A percentile compares a stretch with the other conserved stretches of the same genome.
Evolutionary conservation across 2,329 filamentous ascomycete species (phyloP).

Genomic region (Diaporthe helianthi): DNA sequence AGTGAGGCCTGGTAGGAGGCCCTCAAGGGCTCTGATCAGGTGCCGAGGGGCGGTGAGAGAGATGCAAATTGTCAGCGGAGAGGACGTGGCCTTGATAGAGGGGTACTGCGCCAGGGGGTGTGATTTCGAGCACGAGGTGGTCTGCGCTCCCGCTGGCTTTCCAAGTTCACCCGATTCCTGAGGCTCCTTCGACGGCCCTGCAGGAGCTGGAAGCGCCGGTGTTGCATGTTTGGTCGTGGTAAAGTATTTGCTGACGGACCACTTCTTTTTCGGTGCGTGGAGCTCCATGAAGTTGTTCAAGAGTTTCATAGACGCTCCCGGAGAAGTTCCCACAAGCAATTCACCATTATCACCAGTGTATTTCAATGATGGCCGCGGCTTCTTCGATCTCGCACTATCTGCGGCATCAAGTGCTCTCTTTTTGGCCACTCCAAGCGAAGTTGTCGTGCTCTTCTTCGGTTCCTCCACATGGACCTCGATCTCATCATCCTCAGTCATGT

Average conservation of each 20-base stretch:
- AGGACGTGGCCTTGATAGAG: conserved; percentile 29
- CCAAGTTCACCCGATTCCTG: neutral
- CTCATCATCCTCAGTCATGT: conserved; percentile 37
- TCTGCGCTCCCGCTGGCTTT: neutral
- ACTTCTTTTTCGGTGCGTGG: conserved; percentile 38
- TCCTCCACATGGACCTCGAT: conserved; percentile 27
- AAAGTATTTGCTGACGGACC: conserved; percentile 38
- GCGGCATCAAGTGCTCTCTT: conserved; percentile 11
- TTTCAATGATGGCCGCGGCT: neutral
- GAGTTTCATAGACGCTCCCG: conserved; percentile 30
- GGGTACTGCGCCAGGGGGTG: conserved; percentile 30
- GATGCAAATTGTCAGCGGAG: conserved; percentile 38
- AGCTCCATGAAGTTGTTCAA: conserved; percentile 41
- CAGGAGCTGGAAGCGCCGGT: neutral
- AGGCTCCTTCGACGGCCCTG: neutral
- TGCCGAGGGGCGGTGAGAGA: conserved; percentile 37
- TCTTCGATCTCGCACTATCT: neutral
- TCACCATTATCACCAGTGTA: neutral
- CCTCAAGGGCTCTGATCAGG: conserved; percentile 35
- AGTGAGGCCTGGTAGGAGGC: conserved; percentile 38
- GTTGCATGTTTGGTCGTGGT: neutral
- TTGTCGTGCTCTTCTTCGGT: neutral
- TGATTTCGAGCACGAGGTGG: neutral
- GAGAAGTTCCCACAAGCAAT: conserved; percentile 20
- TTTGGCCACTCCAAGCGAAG: neutral